Base-by-base conservation (phyloP, 345 rosid genomes). In the Trapa incisa region DNA sequence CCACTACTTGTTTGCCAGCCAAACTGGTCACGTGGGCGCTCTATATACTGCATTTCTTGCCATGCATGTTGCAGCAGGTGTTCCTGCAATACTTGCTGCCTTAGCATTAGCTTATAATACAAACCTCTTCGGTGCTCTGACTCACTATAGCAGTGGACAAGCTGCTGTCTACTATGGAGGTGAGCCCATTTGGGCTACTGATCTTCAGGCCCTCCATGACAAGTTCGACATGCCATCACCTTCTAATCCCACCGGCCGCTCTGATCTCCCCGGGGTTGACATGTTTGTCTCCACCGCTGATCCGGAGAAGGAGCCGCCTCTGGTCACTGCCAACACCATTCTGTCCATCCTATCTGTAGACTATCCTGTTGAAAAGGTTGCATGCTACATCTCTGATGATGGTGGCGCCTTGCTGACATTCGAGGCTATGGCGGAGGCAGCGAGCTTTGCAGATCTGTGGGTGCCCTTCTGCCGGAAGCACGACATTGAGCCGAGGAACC, bases 201-300 rank as follows among this genome's bases (percentile, higher is more conserved):
- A 93, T 67, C 88, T 93, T 33, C 87, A 84, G 60, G 86, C 82
- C 66, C 87, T 90, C 47, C 84, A 76, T 7, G 97, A 93, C 69
- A 93, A 93, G 81, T 93, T 90, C 52, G 98, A 90, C 35, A 63
- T 83, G 83, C 91, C 97, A 12, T 90, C 96, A n/a, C 95, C 97
- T 0, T 83, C 94, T 15, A 93, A 93, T 77, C 97, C 96, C 2
- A 83, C 87, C 0, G 97, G 97, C 32, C 88, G 92, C 58, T 87
- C 97, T 0, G 98, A 93, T 72, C 96, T 90, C 45, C 98, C 97
- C 3, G 94, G 98, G 0, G 68, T 87, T 10, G 98, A 93, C 77
- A 65, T 90, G n/a, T 88, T 90, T 64, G 97, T 93, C 45, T 88
- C 98, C 57, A 90, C 97, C 0, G 97, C 98, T 0, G 98, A 93